Percentiles rank a stretch among this genome's conserved stretches.
Evolutionary conservation across 2,329 filamentous ascomycete species (phyloP).

Genomic region (Fusarium sp.): DNA sequence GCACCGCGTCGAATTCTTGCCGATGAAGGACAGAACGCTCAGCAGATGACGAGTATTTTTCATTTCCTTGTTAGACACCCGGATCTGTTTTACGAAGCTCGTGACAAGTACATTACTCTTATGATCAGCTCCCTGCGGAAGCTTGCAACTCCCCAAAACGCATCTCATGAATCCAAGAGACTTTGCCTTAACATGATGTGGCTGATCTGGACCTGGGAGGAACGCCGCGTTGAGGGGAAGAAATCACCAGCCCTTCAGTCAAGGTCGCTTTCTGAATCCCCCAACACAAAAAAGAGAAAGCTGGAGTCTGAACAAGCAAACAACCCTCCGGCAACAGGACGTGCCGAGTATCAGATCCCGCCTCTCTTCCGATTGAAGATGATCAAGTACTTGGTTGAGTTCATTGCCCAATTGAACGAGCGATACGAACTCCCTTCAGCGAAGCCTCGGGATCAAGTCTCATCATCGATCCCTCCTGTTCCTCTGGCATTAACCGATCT

Average conservation of each 20-base stretch:
- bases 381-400: conserved; percentile 94
- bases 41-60: conserved; percentile 97
- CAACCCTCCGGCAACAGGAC: conserved; percentile 64
- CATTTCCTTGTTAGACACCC: conserved; percentile 94
- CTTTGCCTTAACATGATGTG: conserved; percentile 90
- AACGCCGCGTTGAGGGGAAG: conserved; percentile 77
- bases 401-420: conserved; percentile 90
- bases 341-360: conserved; percentile 75
- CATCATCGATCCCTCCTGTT: conserved; percentile 56
- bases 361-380: conserved; percentile 77
- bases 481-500: conserved; percentile 76
- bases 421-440: conserved; percentile 81
- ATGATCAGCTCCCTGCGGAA: conserved; percentile 92
- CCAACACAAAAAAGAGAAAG: conserved; percentile 78
- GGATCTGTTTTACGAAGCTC: conserved; percentile 91
- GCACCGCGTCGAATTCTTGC: conserved; percentile 90
- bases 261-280: conserved; percentile 70
- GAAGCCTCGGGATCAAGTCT: conserved; percentile 67
- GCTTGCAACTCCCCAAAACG: conserved; percentile 83
- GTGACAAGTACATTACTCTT: conserved; percentile 88
- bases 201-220: conserved; percentile 93
- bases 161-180: conserved; percentile 91
- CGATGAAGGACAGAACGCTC: conserved; percentile 93
- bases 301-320: conserved; percentile 71
- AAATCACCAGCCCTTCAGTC: conserved; percentile 40